Percentiles rank a stretch among this genome's conserved stretches.
These are phyloP conservation scores for Citrullus colocynthis DNA, from an alignment of 306 rosid species.

Conservation along the genomic window DNA sequence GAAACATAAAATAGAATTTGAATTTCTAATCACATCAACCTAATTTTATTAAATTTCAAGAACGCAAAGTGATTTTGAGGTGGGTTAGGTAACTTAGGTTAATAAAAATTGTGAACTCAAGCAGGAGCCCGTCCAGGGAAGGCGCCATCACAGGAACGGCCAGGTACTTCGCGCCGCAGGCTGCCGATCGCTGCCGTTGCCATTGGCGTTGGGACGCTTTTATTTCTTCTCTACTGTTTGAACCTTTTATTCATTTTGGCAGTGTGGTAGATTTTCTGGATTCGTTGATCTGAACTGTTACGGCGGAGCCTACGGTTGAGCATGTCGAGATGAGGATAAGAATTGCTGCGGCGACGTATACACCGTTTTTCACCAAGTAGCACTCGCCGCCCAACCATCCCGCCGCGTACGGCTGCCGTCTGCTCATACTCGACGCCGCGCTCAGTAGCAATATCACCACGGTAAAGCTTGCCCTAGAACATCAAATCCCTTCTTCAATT, in stretches of 20 bases:
- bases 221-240: background rate
- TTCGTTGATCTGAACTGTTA: constrained; percentile 6
- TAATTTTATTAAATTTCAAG: no score
- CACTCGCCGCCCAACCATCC: constrained; percentile 92
- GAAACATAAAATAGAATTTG: no score
- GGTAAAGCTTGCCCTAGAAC: constrained; percentile 67
- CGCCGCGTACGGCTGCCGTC: constrained; percentile 43
- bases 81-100: no score
- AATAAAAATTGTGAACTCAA: background rate
- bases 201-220: background rate
- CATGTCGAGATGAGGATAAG: constrained; percentile 33
- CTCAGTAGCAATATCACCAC: constrained; percentile 34
- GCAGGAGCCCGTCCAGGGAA: background rate
- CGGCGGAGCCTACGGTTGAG: constrained; percentile 31
- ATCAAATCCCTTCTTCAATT: background rate
- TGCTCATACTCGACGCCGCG: constrained; percentile 64
- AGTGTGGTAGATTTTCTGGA: background rate
- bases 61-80: no score
- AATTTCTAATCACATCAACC: no score
- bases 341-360: constrained; percentile 39
- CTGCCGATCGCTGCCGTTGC: background rate
- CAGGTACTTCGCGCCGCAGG: background rate
- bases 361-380: constrained; percentile 50
- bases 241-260: background rate
- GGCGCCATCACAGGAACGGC: background rate